These are phyloP conservation scores for Termitomyces titanicus DNA, from an alignment of 768 basidiomycete genomes.

Conservation along the genomic window DNA sequence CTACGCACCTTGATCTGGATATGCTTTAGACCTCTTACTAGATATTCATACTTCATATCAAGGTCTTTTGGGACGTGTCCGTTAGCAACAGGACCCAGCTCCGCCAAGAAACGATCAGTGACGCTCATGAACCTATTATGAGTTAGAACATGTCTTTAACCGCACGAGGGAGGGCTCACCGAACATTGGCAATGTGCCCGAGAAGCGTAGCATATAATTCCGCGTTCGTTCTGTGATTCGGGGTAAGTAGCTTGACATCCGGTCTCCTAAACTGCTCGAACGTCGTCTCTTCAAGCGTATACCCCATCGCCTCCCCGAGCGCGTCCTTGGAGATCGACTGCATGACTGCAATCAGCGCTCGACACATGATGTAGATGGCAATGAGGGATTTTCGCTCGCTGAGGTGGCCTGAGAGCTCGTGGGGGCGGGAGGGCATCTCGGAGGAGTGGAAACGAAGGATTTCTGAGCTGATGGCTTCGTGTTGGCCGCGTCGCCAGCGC, in stretches of 20 bases:
- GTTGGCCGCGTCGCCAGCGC: constrained; percentile 81
- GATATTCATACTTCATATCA: constrained; percentile 80
- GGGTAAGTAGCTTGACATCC: constrained; percentile 59
- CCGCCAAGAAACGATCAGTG: constrained; percentile 86
- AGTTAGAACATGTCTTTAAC: neutral
- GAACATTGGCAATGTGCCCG: constrained; percentile 75
- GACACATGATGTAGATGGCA: constrained; percentile 87
- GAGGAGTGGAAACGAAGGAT: constrained; percentile 47
- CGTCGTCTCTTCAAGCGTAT: constrained; percentile 80
- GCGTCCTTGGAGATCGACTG: constrained; percentile 71
- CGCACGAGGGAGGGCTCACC: constrained; percentile 42
- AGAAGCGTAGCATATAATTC: constrained; percentile 83
- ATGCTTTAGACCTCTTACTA: constrained; percentile 77
- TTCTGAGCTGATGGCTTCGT: constrained; percentile 51
- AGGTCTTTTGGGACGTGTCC: constrained; percentile 77
- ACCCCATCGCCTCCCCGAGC: constrained; percentile 73
- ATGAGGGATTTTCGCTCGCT: constrained; percentile 77
- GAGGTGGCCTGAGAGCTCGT: constrained; percentile 48
- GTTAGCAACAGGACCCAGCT: constrained; percentile 70
- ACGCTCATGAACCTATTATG: constrained; percentile 76
- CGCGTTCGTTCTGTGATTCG: constrained; percentile 77
- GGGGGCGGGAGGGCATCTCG: constrained; percentile 35
- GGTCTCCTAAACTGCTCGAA: constrained; percentile 82
- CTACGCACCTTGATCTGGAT: constrained; percentile 72
- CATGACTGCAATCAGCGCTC: constrained; percentile 77